These are phyloP conservation scores for Chalciporus sphaerocephalus DNA, from an alignment of 768 basidiomycete species.

Conservation along the genomic window DNA sequence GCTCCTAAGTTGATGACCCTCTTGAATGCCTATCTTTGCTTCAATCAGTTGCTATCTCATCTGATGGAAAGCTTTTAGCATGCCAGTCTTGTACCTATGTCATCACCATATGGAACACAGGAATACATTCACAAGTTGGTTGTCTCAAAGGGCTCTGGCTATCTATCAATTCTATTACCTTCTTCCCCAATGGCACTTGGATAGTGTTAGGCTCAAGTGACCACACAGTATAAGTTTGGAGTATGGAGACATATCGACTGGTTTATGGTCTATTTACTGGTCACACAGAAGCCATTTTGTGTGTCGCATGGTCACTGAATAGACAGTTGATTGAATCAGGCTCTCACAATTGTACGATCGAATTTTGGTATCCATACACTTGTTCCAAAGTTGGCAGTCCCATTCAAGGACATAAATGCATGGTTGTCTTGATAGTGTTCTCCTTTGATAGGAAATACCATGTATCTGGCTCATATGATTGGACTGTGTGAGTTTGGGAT, in stretches of 20 bases:
- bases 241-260: no score
- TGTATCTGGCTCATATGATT: constrained; percentile 7
- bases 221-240: no score
- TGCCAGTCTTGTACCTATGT: background rate
- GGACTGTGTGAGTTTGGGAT: constrained; percentile 1
- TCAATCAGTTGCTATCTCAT: constrained; percentile 1
- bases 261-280: no score
- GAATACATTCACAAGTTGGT: background rate
- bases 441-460: constrained; percentile 1
- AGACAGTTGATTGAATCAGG: no score
- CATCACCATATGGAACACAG: background rate
- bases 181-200: no score
- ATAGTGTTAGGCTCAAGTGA: no score
- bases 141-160: background rate
- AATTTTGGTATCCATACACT: no score
- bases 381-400: background rate
- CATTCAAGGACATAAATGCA: background rate
- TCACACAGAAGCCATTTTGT: no score
- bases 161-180: background rate
- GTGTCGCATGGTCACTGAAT: no score
- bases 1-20: background rate
- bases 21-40: background rate
- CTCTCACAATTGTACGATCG: no score
- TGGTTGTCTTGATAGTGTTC: background rate
- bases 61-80: background rate